phyloP scores from a whole-genome alignment of 1,139 yeast genomes.

The Suhomyces chickasaworum region DNA sequence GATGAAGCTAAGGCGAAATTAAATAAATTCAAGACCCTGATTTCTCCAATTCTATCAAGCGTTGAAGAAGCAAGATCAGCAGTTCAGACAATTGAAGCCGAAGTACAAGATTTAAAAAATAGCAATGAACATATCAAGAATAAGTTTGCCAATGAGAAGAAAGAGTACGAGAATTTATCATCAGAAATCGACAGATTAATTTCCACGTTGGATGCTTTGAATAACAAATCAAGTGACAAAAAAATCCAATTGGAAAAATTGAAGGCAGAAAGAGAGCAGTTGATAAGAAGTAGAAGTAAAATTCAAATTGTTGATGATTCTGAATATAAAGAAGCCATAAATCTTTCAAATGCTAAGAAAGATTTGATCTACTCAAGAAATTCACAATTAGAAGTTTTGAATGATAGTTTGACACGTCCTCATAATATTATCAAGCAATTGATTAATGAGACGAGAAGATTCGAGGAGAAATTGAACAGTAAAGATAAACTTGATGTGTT shows the following conservation, averaged over 20 bases:
- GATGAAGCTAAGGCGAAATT: constrained; percentile 40
- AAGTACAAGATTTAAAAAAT: constrained; percentile 7
- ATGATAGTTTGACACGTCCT: constrained; percentile 12
- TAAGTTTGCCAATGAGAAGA: constrained; percentile 15
- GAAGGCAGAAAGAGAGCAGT: constrained; percentile 19
- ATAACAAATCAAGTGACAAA: constrained; percentile 26
- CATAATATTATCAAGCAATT: constrained; percentile 12
- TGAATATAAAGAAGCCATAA: constrained; percentile 19
- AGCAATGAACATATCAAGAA: constrained; percentile 9
- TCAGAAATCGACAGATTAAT: constrained; percentile 24
- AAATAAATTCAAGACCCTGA: constrained; percentile 27
- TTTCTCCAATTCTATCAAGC: constrained; percentile 2
- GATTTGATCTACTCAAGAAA: constrained; percentile 12
- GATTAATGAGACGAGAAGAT: constrained; percentile 13
- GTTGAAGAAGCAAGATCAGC: constrained; percentile 12
- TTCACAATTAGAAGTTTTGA: constrained; percentile 12
- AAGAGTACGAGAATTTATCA: constrained; percentile 20
- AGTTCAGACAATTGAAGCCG: constrained; percentile 15
- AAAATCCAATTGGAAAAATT: constrained; percentile 26
- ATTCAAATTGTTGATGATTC: constrained; percentile 22
- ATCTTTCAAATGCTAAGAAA: constrained; percentile 18
- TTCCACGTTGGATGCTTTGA: constrained; percentile 20
- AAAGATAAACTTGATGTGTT: constrained; percentile 55
- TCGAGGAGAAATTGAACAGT: constrained; percentile 37
- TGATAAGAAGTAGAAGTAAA: constrained; percentile 17